A percentile compares a stretch with the other conserved stretches of the same genome.
phyloP scores from a whole-genome alignment of 139 green algal genomes.

The Trebouxia sp. region DNA sequence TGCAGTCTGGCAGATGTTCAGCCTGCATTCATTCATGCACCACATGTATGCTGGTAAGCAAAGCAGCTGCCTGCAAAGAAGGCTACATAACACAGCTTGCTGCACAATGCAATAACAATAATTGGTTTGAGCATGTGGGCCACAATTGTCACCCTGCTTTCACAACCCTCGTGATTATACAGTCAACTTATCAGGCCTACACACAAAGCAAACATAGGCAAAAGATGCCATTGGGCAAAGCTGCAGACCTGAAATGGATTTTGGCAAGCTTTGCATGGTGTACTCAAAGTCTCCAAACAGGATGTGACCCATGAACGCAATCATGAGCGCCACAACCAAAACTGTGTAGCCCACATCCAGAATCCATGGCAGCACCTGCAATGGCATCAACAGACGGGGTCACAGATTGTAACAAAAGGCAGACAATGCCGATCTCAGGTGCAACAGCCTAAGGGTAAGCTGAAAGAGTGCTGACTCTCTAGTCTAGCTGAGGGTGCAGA shows the following conservation, averaged over 20 bases:
- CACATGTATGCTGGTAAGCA: no score
- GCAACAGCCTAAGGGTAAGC: background rate
- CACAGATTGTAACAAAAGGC: background rate
- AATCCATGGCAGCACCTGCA: slow-evolving; percentile 13
- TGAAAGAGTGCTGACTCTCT: background rate
- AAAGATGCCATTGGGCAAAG: background rate
- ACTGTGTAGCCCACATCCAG: background rate
- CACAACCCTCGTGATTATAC: no score
- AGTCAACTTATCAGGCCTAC: no score
- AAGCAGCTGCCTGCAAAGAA: background rate
- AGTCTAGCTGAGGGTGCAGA: no score
- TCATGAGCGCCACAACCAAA: background rate
- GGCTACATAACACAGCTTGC: background rate
- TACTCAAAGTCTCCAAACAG: slow-evolving; percentile 23
- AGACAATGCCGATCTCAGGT: background rate
- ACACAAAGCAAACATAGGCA: background rate
- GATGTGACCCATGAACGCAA: background rate
- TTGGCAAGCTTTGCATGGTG: background rate
- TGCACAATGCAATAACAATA: background rate
- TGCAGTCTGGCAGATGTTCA: no score
- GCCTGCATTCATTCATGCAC: no score
- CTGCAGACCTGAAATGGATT: slow-evolving; percentile 6
- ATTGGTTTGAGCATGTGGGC: background rate
- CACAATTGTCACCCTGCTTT: no score
- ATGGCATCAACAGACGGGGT: no score